These are phyloP conservation scores for Botrytis cinerea DNA, from an alignment of 2,329 filamentous ascomycete species.

Conservation along the genomic window DNA sequence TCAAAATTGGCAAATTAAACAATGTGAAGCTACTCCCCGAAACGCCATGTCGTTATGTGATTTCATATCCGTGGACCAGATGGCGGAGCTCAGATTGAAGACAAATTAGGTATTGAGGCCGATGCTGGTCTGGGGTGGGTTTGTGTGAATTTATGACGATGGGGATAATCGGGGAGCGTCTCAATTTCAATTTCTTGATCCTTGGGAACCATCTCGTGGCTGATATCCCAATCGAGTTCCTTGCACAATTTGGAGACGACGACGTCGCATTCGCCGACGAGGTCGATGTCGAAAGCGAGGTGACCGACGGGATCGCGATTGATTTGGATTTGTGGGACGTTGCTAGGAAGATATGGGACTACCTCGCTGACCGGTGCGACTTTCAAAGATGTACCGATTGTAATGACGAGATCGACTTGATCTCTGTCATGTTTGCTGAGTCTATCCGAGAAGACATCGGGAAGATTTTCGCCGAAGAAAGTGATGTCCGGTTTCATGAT, in stretches of 20 bases:
- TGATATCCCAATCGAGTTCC: constrained; percentile 75
- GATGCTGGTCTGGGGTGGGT: background rate
- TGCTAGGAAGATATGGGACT: constrained; percentile 72
- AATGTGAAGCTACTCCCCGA: background rate
- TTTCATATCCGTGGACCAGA: background rate
- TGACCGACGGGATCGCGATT: constrained; percentile 81
- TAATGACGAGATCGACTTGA: constrained; percentile 83
- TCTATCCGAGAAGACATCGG: constrained; percentile 77
- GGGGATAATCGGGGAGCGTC: constrained; percentile 50
- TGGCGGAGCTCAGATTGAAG: background rate
- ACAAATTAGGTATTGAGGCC: background rate
- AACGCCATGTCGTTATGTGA: background rate
- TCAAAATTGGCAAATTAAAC: constrained; percentile 1
- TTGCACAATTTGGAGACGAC: constrained; percentile 85
- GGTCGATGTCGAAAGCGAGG: constrained; percentile 93
- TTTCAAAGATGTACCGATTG: constrained; percentile 95
- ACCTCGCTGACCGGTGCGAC: constrained; percentile 95
- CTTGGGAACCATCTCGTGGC: constrained; percentile 80
- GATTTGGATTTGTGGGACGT: constrained; percentile 89
- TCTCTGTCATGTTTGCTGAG: constrained; percentile 80
- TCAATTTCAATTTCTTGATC: constrained; percentile 61
- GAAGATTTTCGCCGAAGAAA: constrained; percentile 92
- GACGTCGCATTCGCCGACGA: constrained; percentile 92
- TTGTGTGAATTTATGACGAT: constrained; percentile 48
- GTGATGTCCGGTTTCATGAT: constrained; percentile 98